phyloP scores from a whole-genome alignment of 2,329 filamentous ascomycete genomes.

The Nothopassalora personata region DNA sequence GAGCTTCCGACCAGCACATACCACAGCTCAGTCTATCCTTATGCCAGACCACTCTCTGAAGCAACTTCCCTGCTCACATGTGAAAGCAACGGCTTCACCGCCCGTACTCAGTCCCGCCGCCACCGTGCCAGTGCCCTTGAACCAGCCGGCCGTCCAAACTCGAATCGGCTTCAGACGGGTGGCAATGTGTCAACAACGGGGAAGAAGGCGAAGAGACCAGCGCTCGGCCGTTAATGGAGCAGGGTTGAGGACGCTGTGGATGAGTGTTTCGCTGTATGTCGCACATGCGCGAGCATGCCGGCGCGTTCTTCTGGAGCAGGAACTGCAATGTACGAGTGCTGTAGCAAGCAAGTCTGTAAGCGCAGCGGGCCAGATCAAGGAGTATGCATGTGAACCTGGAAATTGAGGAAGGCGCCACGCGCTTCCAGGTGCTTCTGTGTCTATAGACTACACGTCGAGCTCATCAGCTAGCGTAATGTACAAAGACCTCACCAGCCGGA shows the following conservation, averaged over 20 bases:
- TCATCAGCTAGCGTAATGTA: neutral
- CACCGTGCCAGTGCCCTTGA: neutral
- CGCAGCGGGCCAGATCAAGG: neutral
- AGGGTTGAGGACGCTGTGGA: neutral
- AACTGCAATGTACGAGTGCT: neutral
- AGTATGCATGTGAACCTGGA: too few relatives aligned
- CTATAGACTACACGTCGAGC: neutral
- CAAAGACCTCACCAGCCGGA: neutral
- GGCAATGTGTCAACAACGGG: neutral
- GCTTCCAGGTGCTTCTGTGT: neutral
- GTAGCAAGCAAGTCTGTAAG: neutral
- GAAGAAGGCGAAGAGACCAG: neutral
- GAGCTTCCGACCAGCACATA: neutral
- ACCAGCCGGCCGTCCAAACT: neutral
- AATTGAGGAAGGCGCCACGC: neutral
- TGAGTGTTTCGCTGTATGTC: neutral
- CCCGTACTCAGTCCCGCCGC: neutral
- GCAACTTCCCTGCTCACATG: too few relatives aligned
- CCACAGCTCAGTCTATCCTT: neutral
- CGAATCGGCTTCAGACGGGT: too few relatives aligned
- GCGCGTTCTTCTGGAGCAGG: too few relatives aligned
- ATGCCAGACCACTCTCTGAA: too few relatives aligned
- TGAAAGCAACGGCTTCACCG: too few relatives aligned
- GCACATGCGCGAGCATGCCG: too few relatives aligned
- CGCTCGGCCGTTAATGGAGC: neutral